These are phyloP conservation scores for Crucihimalaya himalaica DNA, from an alignment of 345 rosid genomes.

Conservation along the genomic window DNA sequence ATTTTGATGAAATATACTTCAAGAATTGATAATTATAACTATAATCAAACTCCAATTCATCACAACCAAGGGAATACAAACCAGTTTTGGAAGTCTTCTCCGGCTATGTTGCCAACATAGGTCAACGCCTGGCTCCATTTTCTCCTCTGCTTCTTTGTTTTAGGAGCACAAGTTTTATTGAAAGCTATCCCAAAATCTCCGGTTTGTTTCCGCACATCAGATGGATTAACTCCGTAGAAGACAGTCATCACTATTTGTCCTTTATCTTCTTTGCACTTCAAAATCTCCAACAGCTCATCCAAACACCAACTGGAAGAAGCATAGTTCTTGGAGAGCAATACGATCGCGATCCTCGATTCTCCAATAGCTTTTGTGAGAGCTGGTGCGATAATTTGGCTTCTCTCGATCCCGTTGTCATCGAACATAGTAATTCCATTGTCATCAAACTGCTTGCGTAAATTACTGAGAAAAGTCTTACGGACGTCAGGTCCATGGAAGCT, in stretches of 20 bases:
- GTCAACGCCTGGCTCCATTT: not conserved
- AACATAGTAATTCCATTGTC: not conserved
- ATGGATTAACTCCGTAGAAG: not conserved
- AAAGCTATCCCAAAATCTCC: not conserved
- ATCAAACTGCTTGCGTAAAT: not conserved
- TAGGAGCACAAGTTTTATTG: not conserved
- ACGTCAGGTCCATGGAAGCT: conserved; percentile 13
- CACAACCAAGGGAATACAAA: not conserved
- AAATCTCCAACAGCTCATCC: not conserved
- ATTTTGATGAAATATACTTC: too few relatives aligned
- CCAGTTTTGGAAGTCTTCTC: not conserved
- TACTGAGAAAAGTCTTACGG: not conserved
- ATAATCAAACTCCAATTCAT: not conserved
- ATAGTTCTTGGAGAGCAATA: not conserved
- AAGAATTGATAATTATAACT: not conserved
- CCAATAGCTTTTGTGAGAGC: not conserved
- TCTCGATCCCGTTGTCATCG: not conserved
- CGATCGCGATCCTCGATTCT: not conserved
- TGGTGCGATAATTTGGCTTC: not conserved
- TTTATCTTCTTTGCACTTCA: not conserved
- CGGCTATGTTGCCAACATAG: not conserved
- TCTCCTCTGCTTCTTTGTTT: not conserved
- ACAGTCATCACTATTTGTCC: not conserved
- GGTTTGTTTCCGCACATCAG: not conserved
- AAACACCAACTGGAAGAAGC: conserved; percentile 8